Base-by-base conservation (phyloP, 2,329 filamentous ascomycete species). In the Purpureocillium takamizusanense region DNA sequence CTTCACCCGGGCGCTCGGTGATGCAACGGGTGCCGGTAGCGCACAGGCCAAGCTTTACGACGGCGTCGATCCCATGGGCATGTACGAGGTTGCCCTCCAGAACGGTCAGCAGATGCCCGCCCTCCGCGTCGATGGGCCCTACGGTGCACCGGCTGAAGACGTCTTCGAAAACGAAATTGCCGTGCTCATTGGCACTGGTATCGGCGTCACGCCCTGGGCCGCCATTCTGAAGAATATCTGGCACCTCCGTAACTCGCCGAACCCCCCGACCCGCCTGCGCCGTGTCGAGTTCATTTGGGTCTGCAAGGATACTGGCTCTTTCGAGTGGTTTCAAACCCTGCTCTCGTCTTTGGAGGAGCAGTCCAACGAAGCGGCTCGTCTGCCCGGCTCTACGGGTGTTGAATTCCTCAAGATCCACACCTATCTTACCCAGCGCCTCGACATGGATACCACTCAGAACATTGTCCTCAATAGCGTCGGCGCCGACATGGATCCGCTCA, bases 221-320 rank as follows among this genome's bases (percentile, higher is more conserved):
- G 74, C 83, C 2, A 90, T 92, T 48, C 71, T 92, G 48, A 98
- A 98, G 69, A 95, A 95, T 61, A 97, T 98, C 63, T 98, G 89
- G 86, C 90, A 98, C 61, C 74, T 94, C 54, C 87, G 92, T 46
- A 83, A 92, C 47, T 78, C 82, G 13, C 89, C 90, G 7, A 92
- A 95, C 67, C 86, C 89, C 17, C 89, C 90, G 2, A 80, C 78
- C 36, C 86, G 90, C 55, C 81, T 98, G 34, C 85, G 88, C 42
- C 83, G 92, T 60, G 90, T 98, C 25, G 92, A 98, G 61, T 98
- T 98, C 64, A 94, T 98, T 68, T 98, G 92, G 92, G 83, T 97
- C 37, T 95, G 90, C 74, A 92, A 86, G 61, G 89, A 95, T 55
- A 95, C 89, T 0, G 84, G 78, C 27, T 95, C 89, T 0, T 98